These are phyloP conservation scores for Centrapalus pauciflorus DNA, from an alignment of 129 eudicot species.

Conservation along the genomic window DNA sequence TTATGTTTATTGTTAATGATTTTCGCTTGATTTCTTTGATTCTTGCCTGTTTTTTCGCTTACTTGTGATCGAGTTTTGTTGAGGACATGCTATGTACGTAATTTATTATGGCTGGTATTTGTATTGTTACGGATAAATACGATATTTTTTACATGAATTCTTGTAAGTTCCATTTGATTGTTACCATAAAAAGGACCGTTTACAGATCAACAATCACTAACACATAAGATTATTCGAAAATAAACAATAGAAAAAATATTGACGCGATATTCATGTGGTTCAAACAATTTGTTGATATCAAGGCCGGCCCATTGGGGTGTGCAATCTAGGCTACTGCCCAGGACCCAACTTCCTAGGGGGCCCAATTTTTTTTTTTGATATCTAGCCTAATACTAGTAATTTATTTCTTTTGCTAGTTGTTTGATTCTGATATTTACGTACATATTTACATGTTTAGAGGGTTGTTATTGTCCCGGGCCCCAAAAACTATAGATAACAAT, in stretches of 20 bases:
- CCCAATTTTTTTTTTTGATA: no score
- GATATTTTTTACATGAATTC: constrained; percentile 2
- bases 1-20: constrained; percentile 7
- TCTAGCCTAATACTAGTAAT: no score
- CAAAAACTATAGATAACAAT: no score
- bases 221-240: not conserved
- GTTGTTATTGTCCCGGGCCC: no score
- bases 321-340: no score
- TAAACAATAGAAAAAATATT: not conserved
- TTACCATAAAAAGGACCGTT: not conserved
- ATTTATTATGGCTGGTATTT: constrained; percentile 13
- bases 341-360: no score
- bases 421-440: no score
- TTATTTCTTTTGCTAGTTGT: no score
- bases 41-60: not conserved
- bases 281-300: no score
- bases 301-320: no score
- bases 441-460: no score
- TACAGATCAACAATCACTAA: not conserved
- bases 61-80: constrained; percentile 11
- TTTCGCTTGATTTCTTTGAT: constrained; percentile 5
- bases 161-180: not conserved
- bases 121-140: constrained; percentile 11
- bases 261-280: no score
- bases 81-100: constrained; percentile 12